Evolutionary conservation across 2,329 filamentous ascomycete species (phyloP).

Genomic region (Hansfordia pulvinata): DNA sequence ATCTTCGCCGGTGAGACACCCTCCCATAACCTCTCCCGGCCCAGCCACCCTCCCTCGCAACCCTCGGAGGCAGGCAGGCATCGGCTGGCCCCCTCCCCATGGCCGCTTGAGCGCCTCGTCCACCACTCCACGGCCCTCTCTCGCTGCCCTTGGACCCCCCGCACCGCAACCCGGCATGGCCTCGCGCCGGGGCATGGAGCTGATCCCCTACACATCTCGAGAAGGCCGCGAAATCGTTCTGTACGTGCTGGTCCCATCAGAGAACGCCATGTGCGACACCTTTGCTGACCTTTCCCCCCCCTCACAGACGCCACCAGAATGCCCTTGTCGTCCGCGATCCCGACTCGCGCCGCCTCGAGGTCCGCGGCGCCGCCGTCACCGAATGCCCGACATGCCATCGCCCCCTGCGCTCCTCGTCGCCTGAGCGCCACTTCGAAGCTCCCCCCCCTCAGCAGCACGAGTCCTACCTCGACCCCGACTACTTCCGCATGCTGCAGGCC

Average conservation of each 20-base stretch:
- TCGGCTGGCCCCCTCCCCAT: no score
- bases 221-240: slow-evolving; percentile 70
- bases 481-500: slow-evolving; percentile 83
- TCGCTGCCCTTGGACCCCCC: no score
- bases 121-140: no score
- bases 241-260: slow-evolving; percentile 33
- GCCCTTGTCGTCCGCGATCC: slow-evolving; percentile 86
- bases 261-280: not conserved
- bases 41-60: no score
- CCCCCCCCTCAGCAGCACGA: slow-evolving; percentile 26
- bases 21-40: no score
- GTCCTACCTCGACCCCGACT: slow-evolving; percentile 77
- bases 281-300: slow-evolving; percentile 2
- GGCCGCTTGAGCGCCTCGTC: no score
- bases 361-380: slow-evolving; percentile 49
- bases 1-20: no score
- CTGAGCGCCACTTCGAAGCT: slow-evolving; percentile 35
- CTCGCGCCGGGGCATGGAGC: slow-evolving; percentile 37
- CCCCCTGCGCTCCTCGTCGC: slow-evolving; percentile 39
- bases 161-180: no score
- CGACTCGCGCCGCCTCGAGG: slow-evolving; percentile 69
- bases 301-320: slow-evolving; percentile 71
- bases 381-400: slow-evolving; percentile 90
- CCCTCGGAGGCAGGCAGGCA: no score
- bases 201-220: slow-evolving; percentile 62